Evolutionary conservation across 768 basidiomycete species (phyloP).

Genomic region (Lepiota brunneoincarnata): DNA sequence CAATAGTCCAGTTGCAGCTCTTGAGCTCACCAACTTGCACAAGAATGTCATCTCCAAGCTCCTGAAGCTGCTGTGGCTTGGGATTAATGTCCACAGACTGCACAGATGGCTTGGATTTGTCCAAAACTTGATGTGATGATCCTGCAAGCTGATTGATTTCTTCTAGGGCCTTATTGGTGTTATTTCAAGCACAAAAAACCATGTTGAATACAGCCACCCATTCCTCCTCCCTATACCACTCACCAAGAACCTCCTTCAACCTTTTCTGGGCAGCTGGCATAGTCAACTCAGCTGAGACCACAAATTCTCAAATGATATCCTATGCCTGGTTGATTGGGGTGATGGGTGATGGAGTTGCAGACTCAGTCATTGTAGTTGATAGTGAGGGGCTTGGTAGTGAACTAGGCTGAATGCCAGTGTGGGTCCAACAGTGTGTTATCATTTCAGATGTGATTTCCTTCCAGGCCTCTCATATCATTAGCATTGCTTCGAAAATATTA

Average conservation of each 20-base stretch:
- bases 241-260: conserved; percentile 5
- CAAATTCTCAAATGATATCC: too few relatives aligned
- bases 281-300: background rate
- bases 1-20: background rate
- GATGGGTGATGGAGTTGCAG: too few relatives aligned
- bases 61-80: background rate
- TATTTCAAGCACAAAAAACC: conserved; percentile 15
- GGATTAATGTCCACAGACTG: too few relatives aligned
- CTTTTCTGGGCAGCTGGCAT: background rate
- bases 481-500: conserved; percentile 31
- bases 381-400: too few relatives aligned
- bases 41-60: background rate
- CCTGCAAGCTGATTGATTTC: too few relatives aligned
- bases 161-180: conserved; percentile 6
- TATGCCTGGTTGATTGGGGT: too few relatives aligned
- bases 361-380: too few relatives aligned
- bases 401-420: conserved; percentile 24
- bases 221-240: conserved; percentile 6
- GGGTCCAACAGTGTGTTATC: conserved; percentile 34
- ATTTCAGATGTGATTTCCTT: conserved; percentile 22
- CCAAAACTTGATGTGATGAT: too few relatives aligned
- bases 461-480: conserved; percentile 30
- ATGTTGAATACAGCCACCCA: conserved; percentile 12
- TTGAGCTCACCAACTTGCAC: background rate
- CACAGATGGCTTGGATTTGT: too few relatives aligned